phyloP scores from a whole-genome alignment of 805 yeast genomes.

The Ogataea angusta region DNA sequence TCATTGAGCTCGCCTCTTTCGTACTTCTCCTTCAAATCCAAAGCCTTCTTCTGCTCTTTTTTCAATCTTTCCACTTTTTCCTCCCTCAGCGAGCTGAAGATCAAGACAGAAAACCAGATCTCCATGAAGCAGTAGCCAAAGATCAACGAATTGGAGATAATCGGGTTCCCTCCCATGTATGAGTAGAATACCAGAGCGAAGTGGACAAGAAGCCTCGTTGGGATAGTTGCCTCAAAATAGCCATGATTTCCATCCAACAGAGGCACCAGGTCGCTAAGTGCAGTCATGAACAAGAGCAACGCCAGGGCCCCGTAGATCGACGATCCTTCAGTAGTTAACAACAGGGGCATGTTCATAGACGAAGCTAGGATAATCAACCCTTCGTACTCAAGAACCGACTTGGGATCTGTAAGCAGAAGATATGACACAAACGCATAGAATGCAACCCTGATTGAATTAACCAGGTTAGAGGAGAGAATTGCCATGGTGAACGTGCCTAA shows the following conservation, averaged over 20 bases:
- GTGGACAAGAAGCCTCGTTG: conserved; percentile 49
- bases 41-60: conserved; percentile 16
- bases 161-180: conserved; percentile 42
- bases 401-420: conserved; percentile 24
- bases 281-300: conserved; percentile 41
- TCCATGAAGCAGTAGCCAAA: conserved; percentile 61
- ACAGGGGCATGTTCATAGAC: conserved; percentile 33
- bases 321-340: conserved; percentile 31
- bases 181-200: conserved; percentile 50
- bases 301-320: conserved; percentile 46
- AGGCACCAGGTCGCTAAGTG: conserved; percentile 58
- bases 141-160: conserved; percentile 59
- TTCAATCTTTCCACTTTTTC: conserved; percentile 49
- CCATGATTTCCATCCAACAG: conserved; percentile 39
- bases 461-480: conserved; percentile 24
- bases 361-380: conserved; percentile 28
- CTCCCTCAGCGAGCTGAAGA: conserved; percentile 60
- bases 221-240: conserved; percentile 60
- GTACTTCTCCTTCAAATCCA: conserved; percentile 24
- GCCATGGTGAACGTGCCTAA: conserved; percentile 22
- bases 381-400: conserved; percentile 27
- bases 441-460: conserved; percentile 21
- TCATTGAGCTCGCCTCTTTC: conserved; percentile 27
- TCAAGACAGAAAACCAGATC: conserved; percentile 65
- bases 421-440: conserved; percentile 24